phyloP scores from a whole-genome alignment of 177 flowering plant species.

The Tripterygium wilfordii region DNA sequence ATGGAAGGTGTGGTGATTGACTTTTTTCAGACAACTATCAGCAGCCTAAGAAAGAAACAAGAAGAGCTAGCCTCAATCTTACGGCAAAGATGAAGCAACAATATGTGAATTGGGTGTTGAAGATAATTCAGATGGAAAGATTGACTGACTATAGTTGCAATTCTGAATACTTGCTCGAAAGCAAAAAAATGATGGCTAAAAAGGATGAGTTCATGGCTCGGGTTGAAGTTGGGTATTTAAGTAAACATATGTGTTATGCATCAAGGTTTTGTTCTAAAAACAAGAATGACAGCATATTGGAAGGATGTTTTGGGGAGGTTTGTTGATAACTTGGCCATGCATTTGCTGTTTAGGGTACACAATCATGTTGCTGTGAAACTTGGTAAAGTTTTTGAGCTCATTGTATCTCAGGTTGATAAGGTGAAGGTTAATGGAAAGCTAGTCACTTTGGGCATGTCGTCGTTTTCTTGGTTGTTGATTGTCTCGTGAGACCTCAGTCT shows the following conservation, averaged over 20 bases:
- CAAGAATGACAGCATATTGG: conserved; percentile 49
- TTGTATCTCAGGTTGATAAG: too few species aligned
- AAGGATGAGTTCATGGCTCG: conserved; percentile 5
- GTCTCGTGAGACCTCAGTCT: too few species aligned
- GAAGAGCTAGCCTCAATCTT: conserved; percentile 28
- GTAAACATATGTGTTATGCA: conserved; percentile 5
- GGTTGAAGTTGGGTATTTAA: conserved; percentile 23
- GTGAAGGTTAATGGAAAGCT: too few species aligned
- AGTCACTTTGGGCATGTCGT: too few species aligned
- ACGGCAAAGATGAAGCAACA: conserved; percentile 24
- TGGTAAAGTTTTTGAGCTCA: too few species aligned
- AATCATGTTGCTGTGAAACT: conserved; percentile 32
- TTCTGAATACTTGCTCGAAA: conserved; percentile 28
- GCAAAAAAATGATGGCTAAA: conserved; percentile 24
- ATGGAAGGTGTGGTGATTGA: conserved; percentile 21
- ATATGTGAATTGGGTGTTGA: conserved; percentile 23
- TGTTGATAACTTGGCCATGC: conserved; percentile 22
- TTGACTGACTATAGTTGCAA: conserved; percentile 38
- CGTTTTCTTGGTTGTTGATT: too few species aligned
- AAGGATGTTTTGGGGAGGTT: conserved; percentile 37
- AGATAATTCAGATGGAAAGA: conserved; percentile 45
- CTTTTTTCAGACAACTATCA: conserved; percentile 30
- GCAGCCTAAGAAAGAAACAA: conserved; percentile 18
- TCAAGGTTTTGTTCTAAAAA: conserved; percentile 43
- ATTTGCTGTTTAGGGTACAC: conserved; percentile 12